Evolutionary conservation across 306 rosid genomes (phyloP), one percentile per base, ranked within the genome.

Genomic region (Phaseolus lunatus): DNA sequence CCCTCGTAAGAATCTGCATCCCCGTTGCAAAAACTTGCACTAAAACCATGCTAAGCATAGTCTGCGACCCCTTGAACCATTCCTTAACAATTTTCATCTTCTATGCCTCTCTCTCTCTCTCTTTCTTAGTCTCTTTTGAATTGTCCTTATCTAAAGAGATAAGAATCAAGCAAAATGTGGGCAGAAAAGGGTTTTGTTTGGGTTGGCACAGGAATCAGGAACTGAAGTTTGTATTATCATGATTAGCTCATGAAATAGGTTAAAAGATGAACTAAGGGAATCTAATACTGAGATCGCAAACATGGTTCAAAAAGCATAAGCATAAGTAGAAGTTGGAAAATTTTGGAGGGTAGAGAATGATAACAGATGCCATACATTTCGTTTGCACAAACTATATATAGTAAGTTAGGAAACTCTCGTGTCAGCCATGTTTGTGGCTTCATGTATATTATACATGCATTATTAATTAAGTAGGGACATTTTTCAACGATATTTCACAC

Each of bases 21-120:
- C 89, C 92, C 0, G 84, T 73, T 1, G 82, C 84, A 48, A 86
- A 77, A 13, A 83, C 33, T 63, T 86, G 89, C 43, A 86, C 92
- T 20, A 72, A 2, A 56, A 86, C 15, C 92, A 90, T 88, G 18
- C 84, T 85, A 20, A 88, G 3, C 49, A 57, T 76, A 16, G 75
- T 19, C 67, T 73, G 44, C 2, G 85, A 88, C 80, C 78, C 33
- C 33, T 50, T 47, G 56, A 86, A 86, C 85, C 77, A 84, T 52
- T 72, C 58, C 72, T 77, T 76, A 53, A 35, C 66, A 20, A 22
- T 50, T 67, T 22, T 57, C 79, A 80, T 73, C 1, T 1, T 49
- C 33, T 45, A 26, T 48, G 16, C 11, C n/a, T n/a, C n/a, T n/a
- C n/a, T 29, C 33, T 29, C 4, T 29, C 4, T 1, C 8, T 5